Evolutionary conservation across 2,329 filamentous ascomycete genomes (phyloP), one percentile per base, ranked within the genome.

Genomic region (Stachybotrys echinatus): DNA sequence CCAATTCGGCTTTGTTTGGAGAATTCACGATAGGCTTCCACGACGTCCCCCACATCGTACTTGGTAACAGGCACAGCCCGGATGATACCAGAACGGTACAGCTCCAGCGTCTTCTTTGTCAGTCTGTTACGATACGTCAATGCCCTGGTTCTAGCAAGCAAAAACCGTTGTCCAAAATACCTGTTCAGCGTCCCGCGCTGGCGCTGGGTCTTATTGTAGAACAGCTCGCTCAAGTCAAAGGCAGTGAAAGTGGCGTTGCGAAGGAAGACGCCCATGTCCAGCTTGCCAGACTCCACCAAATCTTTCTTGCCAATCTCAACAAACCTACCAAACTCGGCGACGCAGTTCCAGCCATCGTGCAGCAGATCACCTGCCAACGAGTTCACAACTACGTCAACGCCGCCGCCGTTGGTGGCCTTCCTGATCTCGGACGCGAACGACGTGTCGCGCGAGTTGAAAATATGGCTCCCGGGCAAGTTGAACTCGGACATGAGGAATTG

Each of bases 221-320:
- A 52, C 27, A 54, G 42, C 31, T 52, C 42, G 19, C 20, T 37
- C 14, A 55, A 37, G 22, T 55, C 54, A 42, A 57, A 53, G 19
- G 54, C 49, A 10, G 49, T 48, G 47, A 70, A 71, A 2, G 58
- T 62, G 12, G 65, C 57, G 31, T 65, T 71, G 5, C 61, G 49
- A 12, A 62, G 56, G 44, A 73, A 72, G 1, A 58, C 58, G 2
- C 54, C 46, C 64, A 71, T 70, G 12, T 69, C 63, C 10, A 72
- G 57, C 3, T 55, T 54, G 12, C 59, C 62, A 10, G 65, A 63
- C 34, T 65, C 62, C 3, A 58, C 59, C 5, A 72, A 57, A 43
- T 75, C 71, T 17, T 19, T 17, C 38, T 65, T 66, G 12, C 68
- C 67, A 48, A 74, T 67, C 50, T 74, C 71, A 4, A 74, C 54